Evolutionary conservation across 257 asterid genomes (phyloP).

Genomic region (Cordia subcordata): DNA sequence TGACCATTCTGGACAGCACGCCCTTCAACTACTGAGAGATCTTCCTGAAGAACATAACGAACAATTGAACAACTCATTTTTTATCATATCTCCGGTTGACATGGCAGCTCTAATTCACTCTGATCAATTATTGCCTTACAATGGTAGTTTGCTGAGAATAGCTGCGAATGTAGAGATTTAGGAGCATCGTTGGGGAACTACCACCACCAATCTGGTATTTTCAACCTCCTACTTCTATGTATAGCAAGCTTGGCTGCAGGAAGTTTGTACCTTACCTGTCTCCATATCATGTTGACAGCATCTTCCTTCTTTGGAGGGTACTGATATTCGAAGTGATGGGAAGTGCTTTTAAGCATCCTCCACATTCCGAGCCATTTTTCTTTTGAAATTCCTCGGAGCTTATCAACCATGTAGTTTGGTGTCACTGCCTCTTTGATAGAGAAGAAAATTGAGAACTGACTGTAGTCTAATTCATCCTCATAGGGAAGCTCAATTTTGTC

Average conservation of each 20-base stretch:
- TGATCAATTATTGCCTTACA: too few relatives aligned
- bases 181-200: constrained; percentile 9
- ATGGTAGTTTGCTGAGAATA: too few relatives aligned
- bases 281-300: constrained; percentile 89
- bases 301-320: constrained; percentile 75
- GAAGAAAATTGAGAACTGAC: constrained; percentile 74
- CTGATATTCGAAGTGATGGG: constrained; percentile 81
- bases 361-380: constrained; percentile 77
- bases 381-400: constrained; percentile 52
- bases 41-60: too few relatives aligned
- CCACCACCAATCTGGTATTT: constrained; percentile 94
- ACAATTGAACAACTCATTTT: too few relatives aligned
- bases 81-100: too few relatives aligned
- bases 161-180: too few relatives aligned
- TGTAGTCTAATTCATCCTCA: constrained; percentile 88
- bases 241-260: constrained; percentile 60
- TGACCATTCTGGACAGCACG: too few relatives aligned
- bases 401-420: constrained; percentile 55
- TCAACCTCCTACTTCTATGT: constrained; percentile 72
- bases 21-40: too few relatives aligned
- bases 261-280: constrained; percentile 72
- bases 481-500: constrained; percentile 86
- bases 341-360: constrained; percentile 47
- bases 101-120: too few relatives aligned
- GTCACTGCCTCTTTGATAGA: constrained; percentile 57